A percentile compares a stretch with the other conserved stretches of the same genome.
phyloP scores from a whole-genome alignment of 768 basidiomycete species.

The Strobilomyces dryophilus region DNA sequence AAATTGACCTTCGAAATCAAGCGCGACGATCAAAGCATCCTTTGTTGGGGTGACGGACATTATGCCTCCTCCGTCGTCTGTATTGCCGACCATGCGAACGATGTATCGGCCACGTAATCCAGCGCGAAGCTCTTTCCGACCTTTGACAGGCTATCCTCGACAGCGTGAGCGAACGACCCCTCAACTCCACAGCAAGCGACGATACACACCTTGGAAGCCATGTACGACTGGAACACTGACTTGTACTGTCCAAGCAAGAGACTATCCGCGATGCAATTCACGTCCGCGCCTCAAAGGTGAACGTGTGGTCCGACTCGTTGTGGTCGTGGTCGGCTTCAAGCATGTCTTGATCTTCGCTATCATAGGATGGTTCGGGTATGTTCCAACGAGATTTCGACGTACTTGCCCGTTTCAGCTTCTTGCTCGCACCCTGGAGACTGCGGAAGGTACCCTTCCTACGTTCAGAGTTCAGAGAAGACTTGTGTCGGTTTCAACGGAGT shows the following conservation, averaged over 20 bases:
- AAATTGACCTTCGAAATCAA: constrained; percentile 57
- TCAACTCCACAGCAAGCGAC: fast-evolving
- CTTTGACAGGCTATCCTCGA: constrained; percentile 43
- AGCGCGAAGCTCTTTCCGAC: constrained; percentile 59
- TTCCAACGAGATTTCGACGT: too few species aligned
- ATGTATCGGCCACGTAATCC: constrained; percentile 59
- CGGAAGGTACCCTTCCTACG: too few species aligned
- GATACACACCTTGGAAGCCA: constrained; percentile 46
- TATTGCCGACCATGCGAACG: constrained; percentile 64
- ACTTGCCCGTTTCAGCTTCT: too few species aligned
- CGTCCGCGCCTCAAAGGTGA: constrained; percentile 62
- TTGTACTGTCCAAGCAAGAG: constrained; percentile 65
- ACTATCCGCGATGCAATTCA: constrained; percentile 51
- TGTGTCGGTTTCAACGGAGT: too few species aligned
- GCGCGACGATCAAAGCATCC: constrained; percentile 49
- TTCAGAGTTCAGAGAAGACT: too few species aligned
- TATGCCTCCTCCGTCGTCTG: constrained; percentile 63
- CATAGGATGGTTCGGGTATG: too few species aligned
- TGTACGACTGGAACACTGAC: constrained; percentile 57
- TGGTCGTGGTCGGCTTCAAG: too few species aligned
- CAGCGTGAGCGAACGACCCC: not conserved
- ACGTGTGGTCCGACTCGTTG: too few species aligned
- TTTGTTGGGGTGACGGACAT: constrained; percentile 62
- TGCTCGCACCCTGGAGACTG: too few species aligned
- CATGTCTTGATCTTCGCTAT: too few species aligned